Conservation (phyloP, 2,329 filamentous ascomycete genomes). For the Colletotrichum truncatum region DNA sequence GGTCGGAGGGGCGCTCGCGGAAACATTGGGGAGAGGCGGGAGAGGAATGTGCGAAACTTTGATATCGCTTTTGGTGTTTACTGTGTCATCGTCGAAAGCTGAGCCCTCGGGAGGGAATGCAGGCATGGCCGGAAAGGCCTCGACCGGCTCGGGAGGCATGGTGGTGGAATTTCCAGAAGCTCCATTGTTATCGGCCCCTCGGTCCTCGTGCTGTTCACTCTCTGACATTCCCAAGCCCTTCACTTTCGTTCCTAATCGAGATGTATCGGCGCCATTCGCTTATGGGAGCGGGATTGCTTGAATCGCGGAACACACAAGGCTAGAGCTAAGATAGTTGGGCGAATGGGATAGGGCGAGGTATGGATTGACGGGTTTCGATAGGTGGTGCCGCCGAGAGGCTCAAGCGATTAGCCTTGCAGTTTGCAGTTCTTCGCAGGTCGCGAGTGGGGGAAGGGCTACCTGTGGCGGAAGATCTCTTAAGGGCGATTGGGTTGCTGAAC, state of each 20-base stretch:
- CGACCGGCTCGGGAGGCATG: slow-evolving; percentile 12
- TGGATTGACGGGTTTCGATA: background rate
- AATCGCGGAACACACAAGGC: background rate
- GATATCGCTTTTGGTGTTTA: slow-evolving; percentile 15
- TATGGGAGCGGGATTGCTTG: background rate
- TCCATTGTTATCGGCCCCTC: slow-evolving; percentile 19
- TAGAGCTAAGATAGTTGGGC: background rate
- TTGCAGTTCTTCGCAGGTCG: slow-evolving; percentile 27
- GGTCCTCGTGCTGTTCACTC: background rate
- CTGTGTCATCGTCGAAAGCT: background rate
- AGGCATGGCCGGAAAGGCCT: slow-evolving; percentile 24
- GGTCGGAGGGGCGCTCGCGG: slow-evolving; percentile 28
- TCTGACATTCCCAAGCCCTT: slow-evolving; percentile 28
- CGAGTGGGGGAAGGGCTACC: slow-evolving; percentile 2
- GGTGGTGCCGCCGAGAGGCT: background rate
- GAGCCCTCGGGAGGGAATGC: slow-evolving; percentile 8
- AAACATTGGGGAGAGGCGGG: slow-evolving; percentile 16
- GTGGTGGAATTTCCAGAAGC: background rate
- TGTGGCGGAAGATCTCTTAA: too few species aligned
- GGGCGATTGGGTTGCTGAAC: background rate
- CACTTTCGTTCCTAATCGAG: slow-evolving; percentile 6
- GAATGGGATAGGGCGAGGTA: background rate
- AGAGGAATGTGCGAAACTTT: slow-evolving; percentile 25
- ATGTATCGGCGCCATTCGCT: slow-evolving; percentile 25
- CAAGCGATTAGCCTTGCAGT: slow-evolving; percentile 19